Evolutionary conservation across 2,329 filamentous ascomycete species (phyloP), one percentile per base, ranked within the genome.

Genomic region (Phymatotrichopsis omnivora): DNA sequence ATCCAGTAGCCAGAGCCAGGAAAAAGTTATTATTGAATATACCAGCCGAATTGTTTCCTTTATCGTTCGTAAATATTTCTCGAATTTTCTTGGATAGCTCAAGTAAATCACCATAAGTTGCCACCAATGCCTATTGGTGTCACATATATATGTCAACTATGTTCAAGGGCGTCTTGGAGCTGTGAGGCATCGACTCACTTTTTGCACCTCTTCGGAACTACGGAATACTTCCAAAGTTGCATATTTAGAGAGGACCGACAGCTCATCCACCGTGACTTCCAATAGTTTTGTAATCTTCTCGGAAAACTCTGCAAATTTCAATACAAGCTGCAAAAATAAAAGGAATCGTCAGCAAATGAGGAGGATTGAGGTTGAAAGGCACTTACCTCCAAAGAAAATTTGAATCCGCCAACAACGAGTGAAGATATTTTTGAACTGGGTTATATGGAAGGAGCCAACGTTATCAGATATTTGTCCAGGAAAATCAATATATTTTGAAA

Each of bases 211-310:
- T 8, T 29, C 30, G 7, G 43, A 46, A 11, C 41, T 31, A 24
- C 36, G 43, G 12, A 46, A 46, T 25, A 41, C 24, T 17, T 14
- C 8, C 23, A 23, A 11, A 2, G n/a, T n/a, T n/a, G 16, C 36
- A 7, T 46, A 46, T 35, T 46, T 46, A 5, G 35, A 46, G 11
- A 46, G 36, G 25, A 40, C 39, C 3, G 43, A 46, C 12, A 46
- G 12, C 22, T 46, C 30, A 12, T 46, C 17, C 17, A 40, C 43
- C 10, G 41, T 10, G 4, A 16, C 23, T 27, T 41, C 43, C 43
- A 46, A 40, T 37, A 41, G 39, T 16, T 6, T 22, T 22, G 36
- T 32, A 14, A 46, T 30, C n/a, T 35, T 41, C 7, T 46, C 35
- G n/a, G 41, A 46, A 7, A 46, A 41, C 10, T 41, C 43, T 14